Conservation (phyloP, 2,329 filamentous ascomycete genomes). For the Epichloe coenophiala region DNA sequence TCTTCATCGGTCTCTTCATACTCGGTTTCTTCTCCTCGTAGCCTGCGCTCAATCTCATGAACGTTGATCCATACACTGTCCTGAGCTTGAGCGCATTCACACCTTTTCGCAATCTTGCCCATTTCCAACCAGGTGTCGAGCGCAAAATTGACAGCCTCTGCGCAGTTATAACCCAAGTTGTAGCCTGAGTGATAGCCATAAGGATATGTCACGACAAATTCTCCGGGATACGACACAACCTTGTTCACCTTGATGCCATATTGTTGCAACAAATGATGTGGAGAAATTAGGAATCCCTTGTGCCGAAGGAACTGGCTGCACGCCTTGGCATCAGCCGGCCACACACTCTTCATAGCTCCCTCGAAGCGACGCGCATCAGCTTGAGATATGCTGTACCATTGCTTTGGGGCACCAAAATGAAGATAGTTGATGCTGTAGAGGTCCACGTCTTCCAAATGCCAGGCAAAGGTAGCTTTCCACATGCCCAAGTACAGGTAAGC, state of each 20-base stretch:
- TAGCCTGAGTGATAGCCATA: conserved; percentile 98
- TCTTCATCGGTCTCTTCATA: conserved; percentile 62
- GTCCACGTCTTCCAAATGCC: conserved; percentile 97
- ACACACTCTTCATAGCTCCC: conserved; percentile 86
- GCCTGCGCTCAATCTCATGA: conserved; percentile 84
- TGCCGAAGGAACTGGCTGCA: conserved; percentile 94
- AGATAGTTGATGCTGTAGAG: conserved; percentile 99
- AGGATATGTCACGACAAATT: conserved; percentile 96
- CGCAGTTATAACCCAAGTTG: conserved; percentile 96
- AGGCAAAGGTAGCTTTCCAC: conserved; percentile 99
- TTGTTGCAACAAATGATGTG: conserved; percentile 70
- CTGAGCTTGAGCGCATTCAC: conserved; percentile 84
- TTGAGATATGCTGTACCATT: conserved; percentile 99
- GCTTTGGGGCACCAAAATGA: conserved; percentile 95
- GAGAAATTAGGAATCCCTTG: conserved; percentile 95
- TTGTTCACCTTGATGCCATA: conserved; percentile 96
- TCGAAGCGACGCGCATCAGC: conserved; percentile 88
- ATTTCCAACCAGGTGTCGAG: conserved; percentile 91
- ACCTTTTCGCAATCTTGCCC: conserved; percentile 91
- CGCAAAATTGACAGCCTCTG: conserved; percentile 96
- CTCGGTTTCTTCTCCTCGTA: conserved; percentile 78
- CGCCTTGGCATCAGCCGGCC: conserved; percentile 88
- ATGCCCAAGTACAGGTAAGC: conserved; percentile 96
- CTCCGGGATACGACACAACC: conserved; percentile 86
- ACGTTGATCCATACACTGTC: conserved; percentile 99